Conservation (phyloP, 2,329 filamentous ascomycete genomes). For the Rhynchosporium agropyri region DNA sequence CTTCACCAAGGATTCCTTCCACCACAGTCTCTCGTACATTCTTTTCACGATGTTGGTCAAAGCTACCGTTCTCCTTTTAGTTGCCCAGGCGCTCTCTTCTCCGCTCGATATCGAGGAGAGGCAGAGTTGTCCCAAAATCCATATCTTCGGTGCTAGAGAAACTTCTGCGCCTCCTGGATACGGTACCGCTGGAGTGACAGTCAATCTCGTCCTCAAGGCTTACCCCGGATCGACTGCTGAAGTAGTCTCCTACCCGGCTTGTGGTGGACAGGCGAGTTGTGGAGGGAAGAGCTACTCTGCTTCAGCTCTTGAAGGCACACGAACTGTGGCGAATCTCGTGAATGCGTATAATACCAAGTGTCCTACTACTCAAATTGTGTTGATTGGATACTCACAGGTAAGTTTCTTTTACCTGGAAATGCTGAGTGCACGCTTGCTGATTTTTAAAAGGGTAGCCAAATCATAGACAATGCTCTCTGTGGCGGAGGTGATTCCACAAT, state of each 20-base stretch:
- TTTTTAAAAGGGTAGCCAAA: slow-evolving; percentile 55
- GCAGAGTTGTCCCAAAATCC: slow-evolving; percentile 48
- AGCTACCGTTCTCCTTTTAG: slow-evolving; percentile 16
- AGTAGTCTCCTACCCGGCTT: slow-evolving; percentile 62
- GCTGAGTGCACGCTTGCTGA: too few species aligned
- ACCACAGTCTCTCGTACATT: background rate
- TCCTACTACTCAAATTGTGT: slow-evolving; percentile 58
- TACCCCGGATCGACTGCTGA: slow-evolving; percentile 56
- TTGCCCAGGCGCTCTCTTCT: slow-evolving; percentile 18
- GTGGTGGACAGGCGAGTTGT: slow-evolving; percentile 61
- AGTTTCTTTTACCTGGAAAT: slow-evolving; percentile 17
- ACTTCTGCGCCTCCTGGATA: slow-evolving; percentile 53
- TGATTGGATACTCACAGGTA: slow-evolving; percentile 66
- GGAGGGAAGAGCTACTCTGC: slow-evolving; percentile 61
- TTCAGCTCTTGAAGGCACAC: slow-evolving; percentile 59
- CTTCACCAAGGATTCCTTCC: background rate
- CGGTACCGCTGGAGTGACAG: slow-evolving; percentile 52
- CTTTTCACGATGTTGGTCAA: slow-evolving; percentile 9
- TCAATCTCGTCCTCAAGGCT: slow-evolving; percentile 52
- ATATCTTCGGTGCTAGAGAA: slow-evolving; percentile 55
- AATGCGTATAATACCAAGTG: slow-evolving; percentile 60
- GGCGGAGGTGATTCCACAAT: slow-evolving; percentile 55
- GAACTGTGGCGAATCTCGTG: slow-evolving; percentile 60
- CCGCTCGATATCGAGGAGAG: slow-evolving; percentile 28
- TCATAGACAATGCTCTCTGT: slow-evolving; percentile 64